Evolutionary conservation across 2,329 filamentous ascomycete genomes (phyloP).

Genomic region (Cyanodermella asteris): DNA sequence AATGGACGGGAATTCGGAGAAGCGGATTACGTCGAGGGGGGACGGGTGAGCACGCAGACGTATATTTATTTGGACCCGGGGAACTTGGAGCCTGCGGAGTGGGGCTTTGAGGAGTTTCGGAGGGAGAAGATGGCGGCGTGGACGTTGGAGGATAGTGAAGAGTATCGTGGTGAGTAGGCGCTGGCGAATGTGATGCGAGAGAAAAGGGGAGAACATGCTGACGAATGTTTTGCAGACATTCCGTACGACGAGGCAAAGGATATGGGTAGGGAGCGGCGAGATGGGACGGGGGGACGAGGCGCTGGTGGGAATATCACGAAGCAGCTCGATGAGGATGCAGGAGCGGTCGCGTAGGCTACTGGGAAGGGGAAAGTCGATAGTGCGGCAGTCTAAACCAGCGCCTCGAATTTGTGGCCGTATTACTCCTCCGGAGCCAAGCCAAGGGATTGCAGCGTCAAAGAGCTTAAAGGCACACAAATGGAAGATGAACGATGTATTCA

Average conservation of each 20-base stretch:
- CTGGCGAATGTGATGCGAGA: background rate
- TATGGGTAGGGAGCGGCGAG: slow-evolving; percentile 3
- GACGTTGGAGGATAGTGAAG: slow-evolving; percentile 26
- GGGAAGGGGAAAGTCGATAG: too few relatives aligned
- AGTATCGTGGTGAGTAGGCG: slow-evolving; percentile 10
- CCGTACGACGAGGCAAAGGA: slow-evolving; percentile 7
- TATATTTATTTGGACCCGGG: slow-evolving; percentile 39
- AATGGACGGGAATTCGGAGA: too few relatives aligned
- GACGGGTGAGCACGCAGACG: slow-evolving; percentile 30
- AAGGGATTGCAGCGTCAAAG: too few relatives aligned
- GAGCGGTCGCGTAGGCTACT: too few relatives aligned
- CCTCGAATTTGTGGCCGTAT: too few relatives aligned
- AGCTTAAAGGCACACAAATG: too few relatives aligned
- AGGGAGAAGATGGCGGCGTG: slow-evolving; percentile 47
- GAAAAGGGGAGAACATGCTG: too few relatives aligned
- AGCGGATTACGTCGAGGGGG: slow-evolving; percentile 22
- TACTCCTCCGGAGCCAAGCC: too few relatives aligned
- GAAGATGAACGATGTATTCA: too few relatives aligned
- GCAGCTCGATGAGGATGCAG: too few relatives aligned
- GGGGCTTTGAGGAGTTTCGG: slow-evolving; percentile 74
- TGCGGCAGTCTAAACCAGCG: too few relatives aligned
- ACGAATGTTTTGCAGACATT: background rate
- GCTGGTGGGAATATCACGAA: slow-evolving; percentile 3
- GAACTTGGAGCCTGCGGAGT: slow-evolving; percentile 49
- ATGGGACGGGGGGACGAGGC: slow-evolving; percentile 7